These are phyloP conservation scores for Eucalyptus regnans DNA, from an alignment of 345 rosid species.

Conservation along the genomic window DNA sequence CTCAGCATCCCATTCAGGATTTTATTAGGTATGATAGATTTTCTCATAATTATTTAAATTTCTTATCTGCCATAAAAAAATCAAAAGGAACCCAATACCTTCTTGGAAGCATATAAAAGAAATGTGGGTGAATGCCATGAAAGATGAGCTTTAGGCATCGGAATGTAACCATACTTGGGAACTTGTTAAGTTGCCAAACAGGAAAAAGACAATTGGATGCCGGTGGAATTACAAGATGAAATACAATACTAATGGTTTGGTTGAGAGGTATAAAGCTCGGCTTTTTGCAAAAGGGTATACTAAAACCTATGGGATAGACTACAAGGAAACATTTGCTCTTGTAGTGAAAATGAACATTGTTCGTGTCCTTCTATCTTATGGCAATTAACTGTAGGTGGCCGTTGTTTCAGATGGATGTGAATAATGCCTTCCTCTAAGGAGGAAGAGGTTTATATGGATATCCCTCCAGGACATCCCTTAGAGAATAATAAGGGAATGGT, in stretches of 20 bases:
- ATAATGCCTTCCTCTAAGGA: not conserved
- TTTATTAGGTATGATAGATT: too few relatives aligned
- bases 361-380: accelerated
- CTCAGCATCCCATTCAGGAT: too few relatives aligned
- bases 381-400: not conserved
- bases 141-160: too few relatives aligned
- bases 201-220: not conserved
- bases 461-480: not conserved
- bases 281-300: not conserved
- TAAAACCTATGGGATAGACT: not conserved
- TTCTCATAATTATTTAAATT: too few relatives aligned
- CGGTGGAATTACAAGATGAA: not conserved
- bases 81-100: too few relatives aligned
- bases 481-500: not conserved
- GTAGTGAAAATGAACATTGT: not conserved
- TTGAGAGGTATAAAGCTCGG: not conserved
- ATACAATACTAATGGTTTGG: not conserved
- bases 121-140: too few relatives aligned
- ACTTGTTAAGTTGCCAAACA: not conserved
- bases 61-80: too few relatives aligned
- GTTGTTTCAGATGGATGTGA: not conserved
- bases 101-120: too few relatives aligned
- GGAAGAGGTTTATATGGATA: not conserved
- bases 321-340: not conserved
- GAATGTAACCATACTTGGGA: too few relatives aligned